Base-by-base conservation (phyloP, 2,329 filamentous ascomycete species). In the Herpotrichia juniperi region DNA sequence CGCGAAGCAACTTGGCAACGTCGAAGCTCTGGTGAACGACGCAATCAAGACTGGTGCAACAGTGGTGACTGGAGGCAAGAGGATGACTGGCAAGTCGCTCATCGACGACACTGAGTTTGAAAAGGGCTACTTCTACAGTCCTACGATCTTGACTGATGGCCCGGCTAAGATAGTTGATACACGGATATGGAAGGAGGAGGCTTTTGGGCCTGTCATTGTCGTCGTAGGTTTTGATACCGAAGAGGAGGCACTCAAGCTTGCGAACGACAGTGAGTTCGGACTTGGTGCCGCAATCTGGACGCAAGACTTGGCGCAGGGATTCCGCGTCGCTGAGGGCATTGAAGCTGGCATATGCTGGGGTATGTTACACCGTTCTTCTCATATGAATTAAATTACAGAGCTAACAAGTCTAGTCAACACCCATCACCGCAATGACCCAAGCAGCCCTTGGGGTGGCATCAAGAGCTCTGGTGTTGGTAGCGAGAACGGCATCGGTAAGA, bases 341-440 rank as follows among this genome's bases (percentile, higher is more conserved):
- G 78, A 82, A 14, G 75, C 79, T 1, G 79, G 78, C 1, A 81
- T 81, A 25, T 73, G 76, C 25, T 80, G 65, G 76, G 53, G 53
- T 58, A 49, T 40, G 44, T 32, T 14, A 21, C 19, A 8, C 40
- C 28, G 9, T 16, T 35, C 28, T 24, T 3, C 2, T 34, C 12
- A 34, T 31, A 14, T 24, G 5, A n/a, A n/a, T 22, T 12, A 22
- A 17, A 8, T 4, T 3, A 16, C 14, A 30, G n/a, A n/a, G 44
- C 19, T 46, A 14, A 25, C 24, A 12, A 3, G 17, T 24, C 12
- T 40, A 67, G 69, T 74, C 14, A 82, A 79, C 56, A 79, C 74
- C 0, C 87, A 90, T 69, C 87, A 90, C 66, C 80, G 87, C 28
- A 90, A 90, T 59, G 87, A 90, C 58, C 87, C 87, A 0, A 86